phyloP scores from a whole-genome alignment of 164 flowering plant species.

The Vitis labrusca region DNA sequence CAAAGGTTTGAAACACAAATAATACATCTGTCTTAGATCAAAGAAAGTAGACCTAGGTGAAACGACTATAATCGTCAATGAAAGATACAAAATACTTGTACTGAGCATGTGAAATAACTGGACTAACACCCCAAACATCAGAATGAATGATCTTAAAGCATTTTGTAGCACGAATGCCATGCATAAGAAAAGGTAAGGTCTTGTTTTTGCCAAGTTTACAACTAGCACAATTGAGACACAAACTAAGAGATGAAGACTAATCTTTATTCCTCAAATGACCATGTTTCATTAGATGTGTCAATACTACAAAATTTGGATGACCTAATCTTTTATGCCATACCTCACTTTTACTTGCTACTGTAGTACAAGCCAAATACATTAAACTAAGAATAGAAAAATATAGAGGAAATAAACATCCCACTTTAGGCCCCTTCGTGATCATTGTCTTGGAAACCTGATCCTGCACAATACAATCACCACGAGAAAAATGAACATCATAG shows the following conservation, averaged over 20 bases:
- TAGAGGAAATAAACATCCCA: neutral
- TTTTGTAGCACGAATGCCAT: too few relatives aligned
- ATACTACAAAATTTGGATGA: neutral
- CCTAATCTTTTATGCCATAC: neutral
- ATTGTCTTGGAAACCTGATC: neutral
- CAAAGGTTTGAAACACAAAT: neutral
- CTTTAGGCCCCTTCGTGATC: constrained; percentile 12
- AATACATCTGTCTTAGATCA: constrained; percentile 2
- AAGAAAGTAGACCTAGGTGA: constrained; percentile 1
- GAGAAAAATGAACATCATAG: neutral
- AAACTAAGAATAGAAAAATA: neutral
- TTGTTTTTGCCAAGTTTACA: too few relatives aligned
- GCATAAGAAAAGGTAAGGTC: too few relatives aligned
- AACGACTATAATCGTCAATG: neutral
- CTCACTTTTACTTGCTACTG: neutral
- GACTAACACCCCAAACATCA: too few relatives aligned
- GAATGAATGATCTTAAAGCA: too few relatives aligned
- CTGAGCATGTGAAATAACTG: neutral
- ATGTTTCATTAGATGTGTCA: neutral
- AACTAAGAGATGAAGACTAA: neutral
- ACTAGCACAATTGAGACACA: neutral
- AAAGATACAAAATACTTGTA: neutral
- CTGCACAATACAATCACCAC: constrained; percentile 2
- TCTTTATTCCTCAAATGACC: neutral
- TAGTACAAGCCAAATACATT: neutral